phyloP scores from a whole-genome alignment of 2,329 filamentous ascomycete species.

The Pseudogymnoascus sp. region DNA sequence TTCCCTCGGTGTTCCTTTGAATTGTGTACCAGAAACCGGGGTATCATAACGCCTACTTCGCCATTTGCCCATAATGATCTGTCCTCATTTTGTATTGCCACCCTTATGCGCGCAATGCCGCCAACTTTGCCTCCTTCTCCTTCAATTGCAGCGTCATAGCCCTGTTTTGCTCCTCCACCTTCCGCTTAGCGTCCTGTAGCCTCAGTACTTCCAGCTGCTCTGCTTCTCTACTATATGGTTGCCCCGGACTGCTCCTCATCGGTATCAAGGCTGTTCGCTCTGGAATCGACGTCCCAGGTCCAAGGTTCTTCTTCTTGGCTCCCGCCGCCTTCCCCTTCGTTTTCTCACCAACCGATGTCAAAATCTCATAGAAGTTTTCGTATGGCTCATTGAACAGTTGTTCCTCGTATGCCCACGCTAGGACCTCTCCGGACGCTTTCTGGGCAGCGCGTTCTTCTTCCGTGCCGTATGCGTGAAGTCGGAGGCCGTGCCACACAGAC shows the following conservation, averaged over 20 bases:
- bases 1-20: constrained; percentile 1
- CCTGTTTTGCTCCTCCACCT: constrained; percentile 41
- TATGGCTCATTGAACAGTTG: constrained; percentile 97
- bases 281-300: constrained; percentile 35
- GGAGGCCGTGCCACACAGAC: constrained; percentile 87
- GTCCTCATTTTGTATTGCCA: neutral
- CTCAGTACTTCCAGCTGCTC: constrained; percentile 56
- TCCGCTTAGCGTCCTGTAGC: constrained; percentile 54
- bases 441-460: constrained; percentile 59
- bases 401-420: constrained; percentile 81
- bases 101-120: constrained; percentile 24
- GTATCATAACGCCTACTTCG: constrained; percentile 8
- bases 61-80: constrained; percentile 2
- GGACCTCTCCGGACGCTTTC: constrained; percentile 55
- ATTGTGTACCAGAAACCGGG: constrained; percentile 2
- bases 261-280: constrained; percentile 71
- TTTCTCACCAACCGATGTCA: constrained; percentile 64
- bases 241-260: constrained; percentile 53
- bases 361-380: constrained; percentile 78
- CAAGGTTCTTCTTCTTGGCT: constrained; percentile 39
- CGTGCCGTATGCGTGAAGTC: constrained; percentile 82
- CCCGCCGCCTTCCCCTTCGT: constrained; percentile 43
- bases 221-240: constrained; percentile 65
- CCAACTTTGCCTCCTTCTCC: constrained; percentile 55
- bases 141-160: constrained; percentile 48